Base-by-base conservation (phyloP, 2,329 filamentous ascomycete genomes). In the Neocatenulostroma microsporum region DNA sequence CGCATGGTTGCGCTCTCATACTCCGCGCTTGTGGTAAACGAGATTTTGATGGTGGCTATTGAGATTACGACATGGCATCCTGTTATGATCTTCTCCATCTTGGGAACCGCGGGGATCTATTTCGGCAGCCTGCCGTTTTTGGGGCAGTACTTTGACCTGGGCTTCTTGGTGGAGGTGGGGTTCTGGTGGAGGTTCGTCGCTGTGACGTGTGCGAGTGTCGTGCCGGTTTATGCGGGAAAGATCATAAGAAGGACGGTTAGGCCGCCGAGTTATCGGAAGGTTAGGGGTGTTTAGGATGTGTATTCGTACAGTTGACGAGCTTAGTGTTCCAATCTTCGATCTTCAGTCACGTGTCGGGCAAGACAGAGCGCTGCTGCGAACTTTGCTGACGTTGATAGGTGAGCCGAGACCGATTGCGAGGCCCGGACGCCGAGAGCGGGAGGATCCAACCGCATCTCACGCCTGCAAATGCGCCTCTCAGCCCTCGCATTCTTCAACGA, bases 51-150 rank as follows among this genome's bases (percentile, higher is more conserved):
- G 93, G 91, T 96, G 2, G 89, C 88, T 3, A 85, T 94, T 41
- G 84, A 94, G 58, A 84, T 98, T 51, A 94, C 86, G 3, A 98
- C 91, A 0, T 98, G 91, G 91, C 91, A 96, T 61, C 82, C 82
- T 25, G 72, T 89, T 44, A 96, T 96, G 88, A 80, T 94, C 37
- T 66, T 84, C 34, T 81, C 74, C 48, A 82, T 96, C 42, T 54
- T 94, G 5, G 88, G 85, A 11, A 98, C 91, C 0, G 80, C 84
- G 29, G 59, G 82, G 19, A 60, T 89, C n/a, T 98, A 84, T 54
- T 69, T 88, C 18, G 85, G 78, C 3, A 86, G 78, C 25, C 70
- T 96, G 14, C 91, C 91, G 2, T 94, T 95, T 52, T 62, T 98
- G 15, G 83, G 82, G 3, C 72, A 73, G n/a, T 96, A 96, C 59